A percentile compares a stretch with the other conserved stretches of the same genome.
These are phyloP conservation scores for Friedmanniomyces simplex DNA, from an alignment of 495 filamentous ascomycete genomes.

Conservation along the genomic window DNA sequence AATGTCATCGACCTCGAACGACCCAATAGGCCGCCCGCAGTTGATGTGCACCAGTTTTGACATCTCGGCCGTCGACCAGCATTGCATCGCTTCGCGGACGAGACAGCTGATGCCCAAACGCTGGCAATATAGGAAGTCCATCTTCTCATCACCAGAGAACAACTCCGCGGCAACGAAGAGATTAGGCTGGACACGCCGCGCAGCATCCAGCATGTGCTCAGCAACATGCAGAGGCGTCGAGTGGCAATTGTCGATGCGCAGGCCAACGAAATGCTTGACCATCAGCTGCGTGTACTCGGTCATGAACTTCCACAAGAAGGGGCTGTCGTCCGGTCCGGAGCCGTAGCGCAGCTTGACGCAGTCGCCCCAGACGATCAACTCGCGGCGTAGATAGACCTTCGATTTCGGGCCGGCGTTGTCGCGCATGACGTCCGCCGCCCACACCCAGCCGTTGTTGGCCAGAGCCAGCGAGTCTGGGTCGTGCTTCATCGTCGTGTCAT, in stretches of 20 bases:
- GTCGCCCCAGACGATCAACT: slow-evolving; percentile 97
- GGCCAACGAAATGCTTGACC: slow-evolving; percentile 90
- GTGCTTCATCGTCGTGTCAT: slow-evolving; percentile 68
- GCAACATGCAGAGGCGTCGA: slow-evolving; percentile 91
- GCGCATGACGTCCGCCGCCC: slow-evolving; percentile 85
- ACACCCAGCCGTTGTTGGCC: slow-evolving; percentile 98
- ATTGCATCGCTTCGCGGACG: slow-evolving; percentile 96
- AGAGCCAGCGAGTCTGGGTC: slow-evolving; percentile 66
- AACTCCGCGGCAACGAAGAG: slow-evolving; percentile 90
- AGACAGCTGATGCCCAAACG: slow-evolving; percentile 79
- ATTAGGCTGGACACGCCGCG: slow-evolving; percentile 75
- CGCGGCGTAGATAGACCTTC: slow-evolving; percentile 78
- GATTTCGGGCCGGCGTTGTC: slow-evolving; percentile 89
- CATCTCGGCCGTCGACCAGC: slow-evolving; percentile 88
- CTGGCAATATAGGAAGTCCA: slow-evolving; percentile 92
- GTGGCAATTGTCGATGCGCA: slow-evolving; percentile 97
- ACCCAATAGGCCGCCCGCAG: slow-evolving; percentile 88
- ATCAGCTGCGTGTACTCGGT: slow-evolving; percentile 81
- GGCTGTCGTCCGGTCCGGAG: slow-evolving; percentile 65
- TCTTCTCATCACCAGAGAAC: slow-evolving; percentile 91
- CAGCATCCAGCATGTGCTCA: slow-evolving; percentile 87
- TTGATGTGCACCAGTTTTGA: slow-evolving; percentile 90
- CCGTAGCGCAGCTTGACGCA: slow-evolving; percentile 97
- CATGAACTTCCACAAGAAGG: slow-evolving; percentile 95
- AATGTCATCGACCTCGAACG: slow-evolving; percentile 71